These are phyloP conservation scores for Arthrobotrys sinensis DNA, from an alignment of 2,329 filamentous ascomycete species.

Conservation along the genomic window DNA sequence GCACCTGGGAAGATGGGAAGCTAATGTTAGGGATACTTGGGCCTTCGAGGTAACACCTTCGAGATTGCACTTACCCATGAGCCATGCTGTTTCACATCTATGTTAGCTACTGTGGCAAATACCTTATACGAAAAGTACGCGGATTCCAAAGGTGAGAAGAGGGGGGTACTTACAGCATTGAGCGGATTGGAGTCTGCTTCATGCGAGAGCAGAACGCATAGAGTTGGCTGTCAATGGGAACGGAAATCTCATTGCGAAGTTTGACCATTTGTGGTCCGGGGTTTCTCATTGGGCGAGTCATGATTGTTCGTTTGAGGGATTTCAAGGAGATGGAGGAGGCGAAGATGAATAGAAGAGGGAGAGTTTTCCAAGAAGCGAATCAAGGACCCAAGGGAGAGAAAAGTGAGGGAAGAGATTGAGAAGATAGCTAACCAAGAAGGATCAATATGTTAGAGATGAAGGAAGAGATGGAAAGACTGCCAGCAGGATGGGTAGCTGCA, in stretches of 20 bases:
- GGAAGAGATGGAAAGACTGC: constrained; percentile 16
- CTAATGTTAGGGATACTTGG: constrained; percentile 28
- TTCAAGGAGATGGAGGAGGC: neutral
- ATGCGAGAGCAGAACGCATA: constrained; percentile 51
- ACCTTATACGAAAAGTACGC: neutral
- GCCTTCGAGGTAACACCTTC: neutral
- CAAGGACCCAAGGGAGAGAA: constrained; percentile 7
- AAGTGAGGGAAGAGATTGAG: constrained; percentile 9
- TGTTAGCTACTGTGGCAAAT: constrained; percentile 6
- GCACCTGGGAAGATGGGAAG: constrained; percentile 26
- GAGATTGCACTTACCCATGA: constrained; percentile 48
- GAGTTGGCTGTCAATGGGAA: constrained; percentile 45
- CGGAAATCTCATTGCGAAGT: constrained; percentile 29
- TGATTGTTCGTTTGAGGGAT: neutral
- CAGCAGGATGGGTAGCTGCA: constrained; percentile 14
- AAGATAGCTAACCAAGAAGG: constrained; percentile 2
- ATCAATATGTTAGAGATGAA: constrained; percentile 16
- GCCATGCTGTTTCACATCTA: constrained; percentile 35
- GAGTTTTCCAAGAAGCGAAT: constrained; percentile 13
- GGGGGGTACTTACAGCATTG: constrained; percentile 47
- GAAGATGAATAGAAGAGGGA: neutral
- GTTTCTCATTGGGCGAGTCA: constrained; percentile 42
- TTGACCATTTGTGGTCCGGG: constrained; percentile 8
- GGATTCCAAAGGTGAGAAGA: neutral
- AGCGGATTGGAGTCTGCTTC: constrained; percentile 58